Percentiles rank a stretch among this genome's conserved stretches.
Conservation (phyloP, 108 stramenopile genomes). For the Tribonema minus region DNA sequence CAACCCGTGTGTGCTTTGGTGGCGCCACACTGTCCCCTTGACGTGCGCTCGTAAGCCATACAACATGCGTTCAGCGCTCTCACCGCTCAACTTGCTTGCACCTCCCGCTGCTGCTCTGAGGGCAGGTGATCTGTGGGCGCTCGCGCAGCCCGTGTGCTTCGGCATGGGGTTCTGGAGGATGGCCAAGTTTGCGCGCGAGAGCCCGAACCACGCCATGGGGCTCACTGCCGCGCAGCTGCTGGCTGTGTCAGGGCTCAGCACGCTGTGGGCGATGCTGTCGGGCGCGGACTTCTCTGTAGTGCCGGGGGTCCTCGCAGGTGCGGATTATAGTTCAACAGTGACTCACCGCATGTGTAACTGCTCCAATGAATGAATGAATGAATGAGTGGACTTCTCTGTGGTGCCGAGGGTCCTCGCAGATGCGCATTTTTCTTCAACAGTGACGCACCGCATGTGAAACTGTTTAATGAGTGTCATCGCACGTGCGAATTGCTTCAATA, state of each 20-base stretch:
- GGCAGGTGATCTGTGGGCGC: constrained; percentile 63
- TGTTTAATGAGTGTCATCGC: too few relatives aligned
- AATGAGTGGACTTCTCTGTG: neutral
- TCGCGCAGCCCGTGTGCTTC: constrained; percentile 75
- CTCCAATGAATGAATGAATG: neutral
- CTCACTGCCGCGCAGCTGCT: constrained; percentile 75
- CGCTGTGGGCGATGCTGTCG: constrained; percentile 16
- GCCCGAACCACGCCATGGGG: constrained; percentile 64
- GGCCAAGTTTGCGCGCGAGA: constrained; percentile 66
- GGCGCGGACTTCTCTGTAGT: constrained; percentile 13
- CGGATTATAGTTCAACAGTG: neutral
- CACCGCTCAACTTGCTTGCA: too few relatives aligned
- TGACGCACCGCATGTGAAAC: too few relatives aligned
- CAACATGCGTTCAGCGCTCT: too few relatives aligned
- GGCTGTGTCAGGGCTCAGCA: constrained; percentile 65
- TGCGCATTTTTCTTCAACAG: neutral
- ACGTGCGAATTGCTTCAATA: neutral
- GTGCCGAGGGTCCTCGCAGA: neutral
- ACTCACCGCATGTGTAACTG: too few relatives aligned
- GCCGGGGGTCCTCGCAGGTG: neutral
- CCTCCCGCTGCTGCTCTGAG: too few relatives aligned
- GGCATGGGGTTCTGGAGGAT: constrained; percentile 77
- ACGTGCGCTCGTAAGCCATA: too few relatives aligned
- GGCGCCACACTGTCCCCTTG: too few relatives aligned
- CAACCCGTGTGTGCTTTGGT: too few relatives aligned